These are phyloP conservation scores for Nannochloropsis oceanica DNA, from an alignment of 108 stramenopile species.

Conservation along the genomic window DNA sequence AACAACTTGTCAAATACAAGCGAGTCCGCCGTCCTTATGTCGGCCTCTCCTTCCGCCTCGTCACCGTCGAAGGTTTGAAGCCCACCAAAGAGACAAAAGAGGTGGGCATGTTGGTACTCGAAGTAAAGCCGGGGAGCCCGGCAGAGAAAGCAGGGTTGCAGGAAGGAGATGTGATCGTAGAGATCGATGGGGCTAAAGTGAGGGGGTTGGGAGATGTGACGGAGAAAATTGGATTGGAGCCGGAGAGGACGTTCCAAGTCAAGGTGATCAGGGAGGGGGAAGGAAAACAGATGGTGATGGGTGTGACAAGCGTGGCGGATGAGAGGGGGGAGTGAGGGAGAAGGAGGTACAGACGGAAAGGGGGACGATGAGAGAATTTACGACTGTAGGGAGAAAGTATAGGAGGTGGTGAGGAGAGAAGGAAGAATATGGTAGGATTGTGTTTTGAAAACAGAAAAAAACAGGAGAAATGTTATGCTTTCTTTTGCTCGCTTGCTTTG, in stretches of 20 bases:
- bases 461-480: no score
- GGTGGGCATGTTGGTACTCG: neutral
- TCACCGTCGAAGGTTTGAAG: neutral
- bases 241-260: neutral
- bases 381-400: no score
- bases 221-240: neutral
- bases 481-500: no score
- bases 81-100: neutral
- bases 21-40: conserved; percentile 28
- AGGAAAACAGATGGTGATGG: neutral
- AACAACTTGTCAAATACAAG: conserved; percentile 10
- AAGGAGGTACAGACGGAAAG: neutral
- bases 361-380: neutral
- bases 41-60: conserved; percentile 5
- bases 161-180: neutral
- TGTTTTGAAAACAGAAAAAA: no score
- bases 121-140: neutral
- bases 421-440: no score
- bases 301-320: neutral
- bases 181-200: neutral
- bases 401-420: no score
- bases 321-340: neutral
- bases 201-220: neutral
- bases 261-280: neutral
- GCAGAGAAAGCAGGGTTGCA: neutral